Percentiles rank a stretch among this genome's conserved stretches.
Conservation (phyloP, 495 filamentous ascomycete species). For the Penicillium bovifimosum region DNA sequence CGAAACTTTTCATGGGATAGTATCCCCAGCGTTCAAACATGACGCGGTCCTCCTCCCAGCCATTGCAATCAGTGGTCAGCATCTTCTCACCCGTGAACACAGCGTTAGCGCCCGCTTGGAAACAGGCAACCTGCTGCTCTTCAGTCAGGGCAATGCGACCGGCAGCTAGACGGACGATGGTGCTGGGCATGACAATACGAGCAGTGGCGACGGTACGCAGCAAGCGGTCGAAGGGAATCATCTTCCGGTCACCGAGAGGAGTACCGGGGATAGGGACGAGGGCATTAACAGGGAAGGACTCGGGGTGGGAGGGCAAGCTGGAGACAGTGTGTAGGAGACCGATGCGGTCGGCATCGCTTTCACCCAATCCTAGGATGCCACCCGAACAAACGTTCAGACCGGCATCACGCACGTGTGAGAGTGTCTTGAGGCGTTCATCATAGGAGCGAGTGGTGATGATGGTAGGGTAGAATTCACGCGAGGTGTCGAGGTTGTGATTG, state of each 20-base stretch:
- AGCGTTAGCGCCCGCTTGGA: slow-evolving; percentile 80
- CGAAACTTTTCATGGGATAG: slow-evolving; percentile 59
- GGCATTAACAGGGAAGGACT: slow-evolving; percentile 80
- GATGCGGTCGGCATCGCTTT: slow-evolving; percentile 67
- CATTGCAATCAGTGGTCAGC: slow-evolving; percentile 81
- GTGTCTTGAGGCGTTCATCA: slow-evolving; percentile 72
- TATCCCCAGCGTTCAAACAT: slow-evolving; percentile 79
- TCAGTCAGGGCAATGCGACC: slow-evolving; percentile 71
- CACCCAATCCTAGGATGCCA: slow-evolving; percentile 75
- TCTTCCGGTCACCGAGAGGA: slow-evolving; percentile 64
- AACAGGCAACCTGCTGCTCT: slow-evolving; percentile 79
- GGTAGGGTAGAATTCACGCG: slow-evolving; percentile 74
- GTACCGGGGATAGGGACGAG: slow-evolving; percentile 83
- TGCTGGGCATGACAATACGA: slow-evolving; percentile 68
- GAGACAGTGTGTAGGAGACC: slow-evolving; percentile 73
- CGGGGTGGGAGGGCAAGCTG: slow-evolving; percentile 70
- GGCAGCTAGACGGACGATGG: slow-evolving; percentile 77
- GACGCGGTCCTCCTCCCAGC: slow-evolving; percentile 76
- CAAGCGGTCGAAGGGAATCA: slow-evolving; percentile 64
- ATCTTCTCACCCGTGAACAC: slow-evolving; percentile 91
- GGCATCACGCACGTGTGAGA: slow-evolving; percentile 69
- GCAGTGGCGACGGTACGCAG: slow-evolving; percentile 76
- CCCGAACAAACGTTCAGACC: slow-evolving; percentile 83
- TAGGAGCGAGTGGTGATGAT: slow-evolving; percentile 78
- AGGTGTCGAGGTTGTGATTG: slow-evolving; percentile 87